These are phyloP conservation scores for Umbilicus rupestris DNA, from an alignment of 164 flowering plant species.

Conservation along the genomic window DNA sequence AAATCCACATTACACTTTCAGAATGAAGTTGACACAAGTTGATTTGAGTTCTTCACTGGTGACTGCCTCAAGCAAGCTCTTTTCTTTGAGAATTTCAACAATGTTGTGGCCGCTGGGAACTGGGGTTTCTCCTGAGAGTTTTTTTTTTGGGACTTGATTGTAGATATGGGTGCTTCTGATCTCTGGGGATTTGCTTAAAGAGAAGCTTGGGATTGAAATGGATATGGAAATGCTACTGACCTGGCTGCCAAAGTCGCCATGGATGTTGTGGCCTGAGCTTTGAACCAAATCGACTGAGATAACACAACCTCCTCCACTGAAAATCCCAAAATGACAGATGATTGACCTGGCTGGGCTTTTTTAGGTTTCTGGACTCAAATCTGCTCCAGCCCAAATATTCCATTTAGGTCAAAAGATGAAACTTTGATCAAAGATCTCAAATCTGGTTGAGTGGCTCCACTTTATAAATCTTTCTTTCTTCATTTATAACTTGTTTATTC, in stretches of 20 bases:
- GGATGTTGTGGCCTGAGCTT: no score
- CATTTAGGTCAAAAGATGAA: background rate
- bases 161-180: no score
- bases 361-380: background rate
- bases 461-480: background rate
- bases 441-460: background rate
- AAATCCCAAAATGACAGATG: background rate
- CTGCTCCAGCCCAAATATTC: background rate
- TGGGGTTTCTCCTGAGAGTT: background rate
- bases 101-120: conserved; percentile 27
- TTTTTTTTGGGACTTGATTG: background rate
- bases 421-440: background rate
- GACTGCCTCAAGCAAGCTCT: conserved; percentile 66
- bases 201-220: no score
- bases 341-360: background rate
- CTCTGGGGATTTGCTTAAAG: no score
- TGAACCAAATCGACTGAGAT: no score
- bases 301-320: background rate
- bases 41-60: conserved; percentile 49
- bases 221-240: no score
- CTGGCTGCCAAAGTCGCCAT: no score
- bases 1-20: conserved; percentile 72
- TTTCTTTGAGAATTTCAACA: conserved; percentile 47
- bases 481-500: background rate
- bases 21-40: conserved; percentile 19